phyloP scores from a whole-genome alignment of 257 asterid species.

The Solanum tarapatanum region DNA sequence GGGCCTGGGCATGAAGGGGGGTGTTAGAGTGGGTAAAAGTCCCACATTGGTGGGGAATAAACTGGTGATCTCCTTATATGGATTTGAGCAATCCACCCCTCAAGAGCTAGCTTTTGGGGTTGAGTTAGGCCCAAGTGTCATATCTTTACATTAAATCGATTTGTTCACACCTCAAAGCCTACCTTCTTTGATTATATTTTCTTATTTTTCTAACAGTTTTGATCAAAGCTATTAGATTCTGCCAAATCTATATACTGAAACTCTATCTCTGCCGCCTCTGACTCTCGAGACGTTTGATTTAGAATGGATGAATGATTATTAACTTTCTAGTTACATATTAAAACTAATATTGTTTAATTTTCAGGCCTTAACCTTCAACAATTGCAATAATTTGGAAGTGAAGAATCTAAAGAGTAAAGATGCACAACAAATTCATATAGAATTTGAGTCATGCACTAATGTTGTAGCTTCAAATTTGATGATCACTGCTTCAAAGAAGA shows the following conservation, averaged over 20 bases:
- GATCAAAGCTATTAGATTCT: background rate
- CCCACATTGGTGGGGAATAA: no score
- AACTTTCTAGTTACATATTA: background rate
- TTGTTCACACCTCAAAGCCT: background rate
- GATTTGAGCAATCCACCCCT: no score
- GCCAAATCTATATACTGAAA: background rate
- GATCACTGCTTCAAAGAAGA: constrained; percentile 39
- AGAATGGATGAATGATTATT: background rate
- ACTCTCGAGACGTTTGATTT: background rate
- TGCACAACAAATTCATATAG: constrained; percentile 63
- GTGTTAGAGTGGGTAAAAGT: no score
- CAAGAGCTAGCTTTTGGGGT: no score
- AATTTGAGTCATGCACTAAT: constrained; percentile 32
- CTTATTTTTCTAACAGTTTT: background rate
- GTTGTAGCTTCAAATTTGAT: constrained; percentile 39
- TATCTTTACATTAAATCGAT: background rate
- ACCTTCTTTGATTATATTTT: background rate
- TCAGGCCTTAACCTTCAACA: constrained; percentile 67
- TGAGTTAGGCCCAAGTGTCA: no score
- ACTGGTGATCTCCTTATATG: no score
- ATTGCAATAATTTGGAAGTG: constrained; percentile 45
- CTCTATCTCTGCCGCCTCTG: background rate
- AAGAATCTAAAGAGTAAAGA: constrained; percentile 31
- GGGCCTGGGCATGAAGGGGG: no score
- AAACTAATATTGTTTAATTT: background rate